These are phyloP conservation scores for Saxispiralis lemnorum DNA, from an alignment of 495 filamentous ascomycete genomes.

Conservation along the genomic window DNA sequence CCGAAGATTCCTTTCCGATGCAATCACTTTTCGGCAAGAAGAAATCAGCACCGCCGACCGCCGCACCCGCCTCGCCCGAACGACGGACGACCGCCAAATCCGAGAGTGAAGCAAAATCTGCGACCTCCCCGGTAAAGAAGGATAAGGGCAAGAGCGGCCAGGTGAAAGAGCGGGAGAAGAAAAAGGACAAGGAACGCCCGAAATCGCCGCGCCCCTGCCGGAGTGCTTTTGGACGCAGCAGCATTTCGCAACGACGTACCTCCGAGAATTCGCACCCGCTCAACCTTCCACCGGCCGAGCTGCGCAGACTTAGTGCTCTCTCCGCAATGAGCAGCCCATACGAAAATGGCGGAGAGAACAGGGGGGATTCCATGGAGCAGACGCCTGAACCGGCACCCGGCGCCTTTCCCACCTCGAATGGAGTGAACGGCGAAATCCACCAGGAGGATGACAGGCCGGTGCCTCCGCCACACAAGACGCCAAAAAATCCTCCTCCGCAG, in stretches of 20 bases:
- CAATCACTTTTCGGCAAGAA: too few relatives aligned
- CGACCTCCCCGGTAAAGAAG: slow-evolving; percentile 7
- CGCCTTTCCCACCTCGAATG: slow-evolving; percentile 23
- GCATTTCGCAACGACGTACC: slow-evolving; percentile 2
- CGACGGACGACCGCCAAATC: too few relatives aligned
- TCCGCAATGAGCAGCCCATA: slow-evolving; percentile 47
- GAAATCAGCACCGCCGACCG: too few relatives aligned
- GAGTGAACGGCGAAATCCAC: slow-evolving; percentile 33
- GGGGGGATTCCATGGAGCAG: slow-evolving; percentile 27
- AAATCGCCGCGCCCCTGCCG: slow-evolving; percentile 4
- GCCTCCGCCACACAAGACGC: slow-evolving; percentile 60
- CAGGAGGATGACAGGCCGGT: slow-evolving; percentile 42
- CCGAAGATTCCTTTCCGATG: too few relatives aligned
- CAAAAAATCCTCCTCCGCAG: slow-evolving; percentile 37
- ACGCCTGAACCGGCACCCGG: slow-evolving; percentile 16
- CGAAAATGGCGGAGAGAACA: slow-evolving; percentile 32
- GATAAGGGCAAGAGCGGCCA: neutral
- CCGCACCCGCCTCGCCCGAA: too few relatives aligned
- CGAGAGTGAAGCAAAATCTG: neutral
- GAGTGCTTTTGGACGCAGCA: neutral
- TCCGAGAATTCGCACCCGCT: slow-evolving; percentile 52
- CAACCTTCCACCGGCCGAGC: slow-evolving; percentile 71
- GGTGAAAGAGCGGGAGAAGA: slow-evolving; percentile 6
- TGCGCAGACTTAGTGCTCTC: slow-evolving; percentile 40
- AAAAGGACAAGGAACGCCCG: neutral